Percentiles rank a stretch among this genome's conserved stretches.
phyloP scores from a whole-genome alignment of 2,329 filamentous ascomycete species.

The Bipolaris cookei region DNA sequence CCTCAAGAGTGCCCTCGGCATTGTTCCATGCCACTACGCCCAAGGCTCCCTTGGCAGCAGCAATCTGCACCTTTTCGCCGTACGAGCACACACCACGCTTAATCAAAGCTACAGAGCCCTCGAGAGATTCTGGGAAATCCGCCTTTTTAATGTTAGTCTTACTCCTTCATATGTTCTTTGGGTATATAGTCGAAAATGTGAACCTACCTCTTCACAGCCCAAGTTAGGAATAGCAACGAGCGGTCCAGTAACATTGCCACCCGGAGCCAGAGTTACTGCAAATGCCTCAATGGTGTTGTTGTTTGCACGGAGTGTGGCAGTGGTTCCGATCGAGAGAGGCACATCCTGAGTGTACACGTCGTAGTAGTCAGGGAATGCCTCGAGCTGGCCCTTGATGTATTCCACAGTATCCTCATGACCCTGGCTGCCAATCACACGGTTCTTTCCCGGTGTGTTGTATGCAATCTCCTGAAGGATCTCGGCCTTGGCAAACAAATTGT shows the following conservation, averaged over 20 bases:
- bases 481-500: conserved; percentile 39
- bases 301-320: conserved; percentile 40
- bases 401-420: conserved; percentile 51
- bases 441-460: conserved; percentile 48
- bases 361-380: conserved; percentile 47
- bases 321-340: conserved; percentile 29
- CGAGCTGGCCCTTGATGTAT: conserved; percentile 44
- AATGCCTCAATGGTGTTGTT: conserved; percentile 36
- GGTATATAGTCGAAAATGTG: not conserved
- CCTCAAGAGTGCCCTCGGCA: conserved; percentile 61
- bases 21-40: conserved; percentile 77
- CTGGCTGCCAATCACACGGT: conserved; percentile 50
- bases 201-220: conserved; percentile 43
- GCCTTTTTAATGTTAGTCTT: conserved; percentile 35
- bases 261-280: conserved; percentile 40
- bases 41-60: conserved; percentile 63
- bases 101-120: conserved; percentile 73
- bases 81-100: conserved; percentile 74
- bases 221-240: conserved; percentile 44
- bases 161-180: not conserved
- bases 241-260: conserved; percentile 38
- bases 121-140: conserved; percentile 67
- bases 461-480: conserved; percentile 48
- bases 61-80: conserved; percentile 71
- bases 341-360: conserved; percentile 43